These are phyloP conservation scores for Pichia exigua DNA, from an alignment of 805 yeast species.

Conservation along the genomic window DNA sequence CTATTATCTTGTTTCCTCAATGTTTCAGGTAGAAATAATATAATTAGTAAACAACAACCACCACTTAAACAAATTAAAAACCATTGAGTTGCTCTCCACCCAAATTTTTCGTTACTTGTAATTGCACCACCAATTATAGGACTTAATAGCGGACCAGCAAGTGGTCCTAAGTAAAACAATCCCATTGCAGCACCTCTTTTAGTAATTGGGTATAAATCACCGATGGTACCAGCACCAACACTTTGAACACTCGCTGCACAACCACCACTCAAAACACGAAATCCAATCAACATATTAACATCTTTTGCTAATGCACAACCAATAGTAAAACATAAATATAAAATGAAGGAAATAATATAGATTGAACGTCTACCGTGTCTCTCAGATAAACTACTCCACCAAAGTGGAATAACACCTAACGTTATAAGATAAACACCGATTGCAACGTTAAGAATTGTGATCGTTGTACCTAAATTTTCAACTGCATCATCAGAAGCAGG, in stretches of 20 bases:
- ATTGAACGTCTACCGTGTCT: constrained; percentile 66
- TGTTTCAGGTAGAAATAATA: constrained; percentile 72
- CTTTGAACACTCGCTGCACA: constrained; percentile 81
- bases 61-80: constrained; percentile 64
- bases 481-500: constrained; percentile 67
- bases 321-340: constrained; percentile 58
- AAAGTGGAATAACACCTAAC: constrained; percentile 72
- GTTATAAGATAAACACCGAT: constrained; percentile 73
- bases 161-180: constrained; percentile 69
- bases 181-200: constrained; percentile 79
- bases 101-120: constrained; percentile 48
- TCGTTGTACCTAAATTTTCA: constrained; percentile 45
- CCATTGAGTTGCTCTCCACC: constrained; percentile 91
- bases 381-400: constrained; percentile 86
- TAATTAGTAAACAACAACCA: constrained; percentile 38
- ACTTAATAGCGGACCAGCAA: constrained; percentile 70
- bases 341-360: constrained; percentile 56
- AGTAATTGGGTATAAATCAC: constrained; percentile 60
- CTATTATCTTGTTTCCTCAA: constrained; percentile 54
- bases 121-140: constrained; percentile 79
- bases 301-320: constrained; percentile 63
- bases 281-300: constrained; percentile 55
- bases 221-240: constrained; percentile 83
- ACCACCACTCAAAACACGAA: constrained; percentile 71
- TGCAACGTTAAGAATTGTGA: constrained; percentile 60